Evolutionary conservation across 2,329 filamentous ascomycete species (phyloP).

Genomic region (Aspergillus fructus): DNA sequence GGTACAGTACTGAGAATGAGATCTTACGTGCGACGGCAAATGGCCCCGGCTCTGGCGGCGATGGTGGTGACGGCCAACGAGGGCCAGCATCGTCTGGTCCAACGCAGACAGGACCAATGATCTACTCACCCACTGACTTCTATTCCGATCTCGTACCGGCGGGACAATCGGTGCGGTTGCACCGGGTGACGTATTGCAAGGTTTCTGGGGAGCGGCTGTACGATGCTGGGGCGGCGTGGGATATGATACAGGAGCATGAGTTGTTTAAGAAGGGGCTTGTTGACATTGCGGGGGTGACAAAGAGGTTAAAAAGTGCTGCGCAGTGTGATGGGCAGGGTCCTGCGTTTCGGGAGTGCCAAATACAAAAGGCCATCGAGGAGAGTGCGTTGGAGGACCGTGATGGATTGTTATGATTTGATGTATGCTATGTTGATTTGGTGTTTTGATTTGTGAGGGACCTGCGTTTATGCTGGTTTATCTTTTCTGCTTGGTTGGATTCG

Average conservation of each 20-base stretch:
- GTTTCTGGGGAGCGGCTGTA: conserved; percentile 66
- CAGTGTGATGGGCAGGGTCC: conserved; percentile 85
- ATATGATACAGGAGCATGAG: conserved; percentile 78
- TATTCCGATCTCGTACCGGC: conserved; percentile 62
- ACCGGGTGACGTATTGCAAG: conserved; percentile 67
- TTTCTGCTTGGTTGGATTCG: not conserved
- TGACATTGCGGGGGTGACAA: conserved; percentile 78
- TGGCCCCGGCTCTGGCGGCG: not conserved
- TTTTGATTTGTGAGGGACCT: not conserved
- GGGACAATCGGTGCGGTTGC: conserved; percentile 51
- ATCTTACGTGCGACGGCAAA: conserved; percentile 80
- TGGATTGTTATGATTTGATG: conserved; percentile 62
- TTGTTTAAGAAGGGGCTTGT: conserved; percentile 74
- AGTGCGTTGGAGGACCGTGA: conserved; percentile 76
- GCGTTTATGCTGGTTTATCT: not conserved
- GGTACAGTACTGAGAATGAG: conserved; percentile 86
- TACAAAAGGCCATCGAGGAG: conserved; percentile 72
- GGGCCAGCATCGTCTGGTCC: conserved; percentile 28
- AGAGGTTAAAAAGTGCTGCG: conserved; percentile 70
- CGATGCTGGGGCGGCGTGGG: conserved; percentile 80
- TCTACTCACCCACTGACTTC: conserved; percentile 71
- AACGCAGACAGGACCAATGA: conserved; percentile 65
- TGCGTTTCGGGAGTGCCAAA: conserved; percentile 76
- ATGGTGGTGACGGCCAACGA: not conserved
- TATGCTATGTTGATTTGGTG: not conserved